phyloP scores from a whole-genome alignment of 768 basidiomycete genomes.

The Auriculariales sp. region DNA sequence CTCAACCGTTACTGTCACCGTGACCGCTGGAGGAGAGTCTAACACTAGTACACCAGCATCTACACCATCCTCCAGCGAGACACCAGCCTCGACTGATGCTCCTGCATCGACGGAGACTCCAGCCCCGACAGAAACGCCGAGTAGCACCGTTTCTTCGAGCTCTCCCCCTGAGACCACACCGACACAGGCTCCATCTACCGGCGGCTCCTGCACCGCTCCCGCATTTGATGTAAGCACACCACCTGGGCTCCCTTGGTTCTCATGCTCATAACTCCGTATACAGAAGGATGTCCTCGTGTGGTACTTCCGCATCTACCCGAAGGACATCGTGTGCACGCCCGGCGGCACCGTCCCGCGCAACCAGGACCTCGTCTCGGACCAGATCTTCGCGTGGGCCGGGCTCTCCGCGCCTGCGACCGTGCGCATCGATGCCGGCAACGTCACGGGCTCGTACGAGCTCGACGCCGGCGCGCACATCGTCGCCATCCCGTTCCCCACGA shows the following conservation, averaged over 20 bases:
- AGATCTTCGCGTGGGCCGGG: constrained; percentile 4
- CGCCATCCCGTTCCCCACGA: constrained; percentile 2
- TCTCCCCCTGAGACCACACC: not conserved
- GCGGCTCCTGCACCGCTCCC: not conserved
- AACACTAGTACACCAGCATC: too few relatives aligned
- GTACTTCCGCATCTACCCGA: constrained; percentile 2
- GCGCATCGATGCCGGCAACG: constrained; percentile 3
- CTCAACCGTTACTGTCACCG: too few relatives aligned
- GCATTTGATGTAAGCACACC: not conserved
- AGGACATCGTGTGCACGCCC: constrained; percentile 1
- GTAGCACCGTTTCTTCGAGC: not conserved
- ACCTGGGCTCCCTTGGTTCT: not conserved
- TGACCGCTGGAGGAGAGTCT: too few relatives aligned
- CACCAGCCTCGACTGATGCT: not conserved
- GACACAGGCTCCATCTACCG: not conserved
- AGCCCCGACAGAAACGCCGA: not conserved
- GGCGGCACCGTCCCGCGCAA: not conserved
- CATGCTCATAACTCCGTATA: not conserved
- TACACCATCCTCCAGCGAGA: not conserved
- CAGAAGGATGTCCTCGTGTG: constrained; percentile 1
- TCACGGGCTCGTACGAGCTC: not conserved
- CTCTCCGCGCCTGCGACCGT: constrained; percentile 1
- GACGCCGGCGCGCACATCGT: constrained; percentile 1
- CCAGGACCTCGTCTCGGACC: constrained; percentile 1
- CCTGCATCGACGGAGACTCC: not conserved